Conservation (phyloP, 345 rosid genomes). For the Murraya paniculata region DNA sequence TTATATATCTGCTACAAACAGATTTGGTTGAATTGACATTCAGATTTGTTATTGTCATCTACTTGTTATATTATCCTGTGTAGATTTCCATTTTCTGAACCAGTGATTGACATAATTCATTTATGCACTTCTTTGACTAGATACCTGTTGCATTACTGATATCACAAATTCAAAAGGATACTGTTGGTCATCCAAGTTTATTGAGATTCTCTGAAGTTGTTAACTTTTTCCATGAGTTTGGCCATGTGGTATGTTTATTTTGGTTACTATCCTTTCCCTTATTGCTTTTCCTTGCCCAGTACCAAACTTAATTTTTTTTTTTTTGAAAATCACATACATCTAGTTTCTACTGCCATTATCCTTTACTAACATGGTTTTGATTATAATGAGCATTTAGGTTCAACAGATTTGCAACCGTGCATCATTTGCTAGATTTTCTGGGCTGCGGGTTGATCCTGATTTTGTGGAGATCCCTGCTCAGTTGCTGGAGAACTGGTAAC, state of each 20-base stretch:
- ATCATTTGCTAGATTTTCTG: constrained; percentile 83
- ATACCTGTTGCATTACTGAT: constrained; percentile 71
- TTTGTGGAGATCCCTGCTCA: constrained; percentile 90
- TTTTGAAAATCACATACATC: background rate
- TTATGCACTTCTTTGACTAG: constrained; percentile 36
- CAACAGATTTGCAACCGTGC: constrained; percentile 92
- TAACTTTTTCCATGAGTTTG: constrained; percentile 87
- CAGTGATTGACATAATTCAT: constrained; percentile 1
- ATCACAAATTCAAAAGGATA: constrained; percentile 64
- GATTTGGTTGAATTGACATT: constrained; percentile 5
- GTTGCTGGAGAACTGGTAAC: constrained; percentile 80
- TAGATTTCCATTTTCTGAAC: background rate
- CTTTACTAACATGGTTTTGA: background rate
- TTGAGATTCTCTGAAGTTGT: constrained; percentile 91
- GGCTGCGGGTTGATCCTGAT: constrained; percentile 83
- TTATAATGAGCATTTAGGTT: constrained; percentile 48
- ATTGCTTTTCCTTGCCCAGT: constrained; percentile 4
- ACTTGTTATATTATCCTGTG: constrained; percentile 8
- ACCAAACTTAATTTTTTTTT: background rate
- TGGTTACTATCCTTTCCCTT: constrained; percentile 5
- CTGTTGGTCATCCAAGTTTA: constrained; percentile 38
- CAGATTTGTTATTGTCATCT: constrained; percentile 10
- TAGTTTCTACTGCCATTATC: background rate
- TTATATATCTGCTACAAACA: background rate
- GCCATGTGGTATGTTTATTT: constrained; percentile 83